Evolutionary conservation across 202 grass and related monocot species (phyloP).

Genomic region (Miscanthus sacchariflorus): DNA sequence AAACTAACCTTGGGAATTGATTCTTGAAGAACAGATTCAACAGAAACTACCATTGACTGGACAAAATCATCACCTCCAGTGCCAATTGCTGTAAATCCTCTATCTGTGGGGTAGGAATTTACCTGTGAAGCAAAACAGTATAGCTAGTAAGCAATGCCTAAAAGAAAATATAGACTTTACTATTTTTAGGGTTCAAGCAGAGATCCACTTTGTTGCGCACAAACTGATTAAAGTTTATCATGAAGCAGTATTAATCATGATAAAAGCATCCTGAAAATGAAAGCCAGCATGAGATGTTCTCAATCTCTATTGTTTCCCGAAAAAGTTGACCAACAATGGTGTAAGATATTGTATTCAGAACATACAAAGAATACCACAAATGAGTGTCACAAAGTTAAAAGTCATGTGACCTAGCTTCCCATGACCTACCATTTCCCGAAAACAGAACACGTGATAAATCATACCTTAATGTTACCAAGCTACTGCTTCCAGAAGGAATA

Average conservation of each 20-base stretch:
- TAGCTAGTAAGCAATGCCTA: conserved; percentile 14
- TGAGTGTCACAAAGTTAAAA: background rate
- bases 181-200: background rate
- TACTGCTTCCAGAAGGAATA: background rate
- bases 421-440: conserved; percentile 10
- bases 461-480: background rate
- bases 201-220: background rate
- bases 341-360: background rate
- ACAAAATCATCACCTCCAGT: conserved; percentile 99
- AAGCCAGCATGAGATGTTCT: background rate
- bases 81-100: conserved; percentile 98
- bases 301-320: background rate
- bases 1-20: conserved; percentile 83
- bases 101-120: conserved; percentile 87
- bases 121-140: conserved; percentile 56
- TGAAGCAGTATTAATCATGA: conserved; percentile 18
- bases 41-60: conserved; percentile 87
- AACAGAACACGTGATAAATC: conserved; percentile 20
- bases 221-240: conserved; percentile 19
- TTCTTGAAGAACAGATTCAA: conserved; percentile 93
- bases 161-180: background rate
- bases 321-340: background rate
- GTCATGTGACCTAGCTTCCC: background rate
- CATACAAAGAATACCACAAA: conserved; percentile 12
- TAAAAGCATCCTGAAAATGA: conserved; percentile 23